These are phyloP conservation scores for Beta lomatogona DNA, from an alignment of 179 eudicot genomes.

Conservation along the genomic window DNA sequence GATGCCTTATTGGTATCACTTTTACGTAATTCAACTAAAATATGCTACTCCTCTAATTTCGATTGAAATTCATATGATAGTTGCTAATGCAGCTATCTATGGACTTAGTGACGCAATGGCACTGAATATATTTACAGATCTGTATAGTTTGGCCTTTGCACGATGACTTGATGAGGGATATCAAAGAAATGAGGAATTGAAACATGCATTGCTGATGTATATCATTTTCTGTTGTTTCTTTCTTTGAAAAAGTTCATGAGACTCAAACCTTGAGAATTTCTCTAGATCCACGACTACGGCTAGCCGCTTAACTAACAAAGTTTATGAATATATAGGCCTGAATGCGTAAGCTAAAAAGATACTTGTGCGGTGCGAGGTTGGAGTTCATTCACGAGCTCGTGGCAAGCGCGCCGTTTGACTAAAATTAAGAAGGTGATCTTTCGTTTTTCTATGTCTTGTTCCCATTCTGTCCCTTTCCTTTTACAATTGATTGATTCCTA, in stretches of 20 bases:
- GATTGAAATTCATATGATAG: too few species aligned
- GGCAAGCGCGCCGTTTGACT: slow-evolving; percentile 90
- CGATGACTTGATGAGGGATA: not conserved
- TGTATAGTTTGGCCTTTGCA: not conserved
- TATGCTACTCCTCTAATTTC: too few species aligned
- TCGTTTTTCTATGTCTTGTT: slow-evolving; percentile 1
- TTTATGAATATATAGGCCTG: not conserved
- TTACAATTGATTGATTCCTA: not conserved
- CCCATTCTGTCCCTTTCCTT: not conserved
- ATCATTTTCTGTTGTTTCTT: not conserved
- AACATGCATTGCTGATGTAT: not conserved
- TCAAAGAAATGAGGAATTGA: not conserved
- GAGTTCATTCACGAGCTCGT: slow-evolving; percentile 98
- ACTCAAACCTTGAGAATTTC: not conserved
- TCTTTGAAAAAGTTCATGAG: not conserved
- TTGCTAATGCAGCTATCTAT: not conserved
- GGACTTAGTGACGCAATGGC: not conserved
- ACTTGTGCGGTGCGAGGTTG: slow-evolving; percentile 60
- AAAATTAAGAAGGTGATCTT: slow-evolving; percentile 76
- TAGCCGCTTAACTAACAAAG: not conserved
- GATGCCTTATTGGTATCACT: too few species aligned
- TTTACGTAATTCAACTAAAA: too few species aligned
- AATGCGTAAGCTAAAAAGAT: slow-evolving; percentile 4
- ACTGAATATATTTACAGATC: not conserved
- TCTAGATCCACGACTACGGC: not conserved